phyloP scores from a whole-genome alignment of 306 rosid species.

The Morella rubra region DNA sequence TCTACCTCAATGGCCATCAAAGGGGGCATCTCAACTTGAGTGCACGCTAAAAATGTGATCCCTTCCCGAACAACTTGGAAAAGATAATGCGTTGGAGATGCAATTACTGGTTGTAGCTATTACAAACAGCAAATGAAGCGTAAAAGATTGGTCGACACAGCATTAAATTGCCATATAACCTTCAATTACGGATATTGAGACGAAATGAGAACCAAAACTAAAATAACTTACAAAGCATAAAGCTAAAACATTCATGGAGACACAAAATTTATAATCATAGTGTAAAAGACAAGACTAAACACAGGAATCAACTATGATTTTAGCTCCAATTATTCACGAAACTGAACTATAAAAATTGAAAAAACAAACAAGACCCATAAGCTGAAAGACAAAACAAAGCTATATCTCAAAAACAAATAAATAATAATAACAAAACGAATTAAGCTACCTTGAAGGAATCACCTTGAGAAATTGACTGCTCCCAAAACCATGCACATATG shows the following conservation, averaged over 20 bases:
- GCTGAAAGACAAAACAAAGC: neutral
- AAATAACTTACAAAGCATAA: neutral
- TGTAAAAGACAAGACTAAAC: neutral
- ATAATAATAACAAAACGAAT: neutral
- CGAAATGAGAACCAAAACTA: neutral
- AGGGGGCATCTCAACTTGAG: conserved; percentile 98
- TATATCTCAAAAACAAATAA: neutral
- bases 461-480: conserved; percentile 71
- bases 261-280: neutral
- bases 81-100: conserved; percentile 95
- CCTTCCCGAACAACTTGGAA: conserved; percentile 91
- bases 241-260: neutral
- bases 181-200: neutral
- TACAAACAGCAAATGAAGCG: conserved; percentile 5
- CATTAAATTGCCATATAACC: neutral
- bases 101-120: conserved; percentile 84
- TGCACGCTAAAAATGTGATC: conserved; percentile 90
- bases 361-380: neutral
- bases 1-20: conserved; percentile 92
- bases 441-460: conserved; percentile 72
- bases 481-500: conserved; percentile 92
- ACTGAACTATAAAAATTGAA: neutral
- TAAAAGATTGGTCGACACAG: neutral
- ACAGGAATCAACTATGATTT: neutral
- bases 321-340: neutral